Evolutionary conservation across 2,329 filamentous ascomycete genomes (phyloP), one percentile per base, ranked within the genome.

Genomic region (Elsinoe fawcettii): DNA sequence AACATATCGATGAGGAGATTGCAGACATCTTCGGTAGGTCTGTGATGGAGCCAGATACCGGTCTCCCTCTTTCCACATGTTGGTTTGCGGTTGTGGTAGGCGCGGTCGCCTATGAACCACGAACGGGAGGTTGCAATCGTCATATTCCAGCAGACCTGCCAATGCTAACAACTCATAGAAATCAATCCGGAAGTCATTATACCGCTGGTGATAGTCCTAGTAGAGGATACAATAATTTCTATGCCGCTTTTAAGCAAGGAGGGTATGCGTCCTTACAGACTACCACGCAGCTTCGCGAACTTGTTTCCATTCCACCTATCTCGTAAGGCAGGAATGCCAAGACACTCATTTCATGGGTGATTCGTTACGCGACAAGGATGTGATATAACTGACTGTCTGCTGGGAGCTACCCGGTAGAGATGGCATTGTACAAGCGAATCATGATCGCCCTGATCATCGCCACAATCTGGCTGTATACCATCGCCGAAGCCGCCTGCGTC

Each of bases 1-100:
- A 64, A 49, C 2, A 57, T 56, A 46, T 66, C 63, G 47, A 66
- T 59, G 14, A 66, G 59, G n/a, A 64, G 55, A 20, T 63, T 58
- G 59, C 61, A 65, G 3, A 60, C 60, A 46, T 62, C 58, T 23
- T 62, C 51, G 47, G 62, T 57, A 1, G 59, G 34, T 16, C 59
- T 59, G 9, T 61, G 59, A 55, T 64, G 63, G 11, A 66, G 56
- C 53, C 64, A 64, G n/a, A 58, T 57, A n/a, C n/a, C n/a, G n/a
- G n/a, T n/a, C n/a, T n/a, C n/a, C n/a, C n/a, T n/a, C n/a, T n/a
- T n/a, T n/a, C n/a, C n/a, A n/a, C n/a, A n/a, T n/a, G n/a, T n/a
- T n/a, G n/a, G n/a, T n/a, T n/a, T n/a, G n/a, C n/a, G n/a, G n/a
- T n/a, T n/a, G n/a, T n/a, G n/a, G n/a, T n/a, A n/a, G n/a, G n/a